Evolutionary conservation across 2,329 filamentous ascomycete genomes (phyloP).

Genomic region (Calonectria crousiana): DNA sequence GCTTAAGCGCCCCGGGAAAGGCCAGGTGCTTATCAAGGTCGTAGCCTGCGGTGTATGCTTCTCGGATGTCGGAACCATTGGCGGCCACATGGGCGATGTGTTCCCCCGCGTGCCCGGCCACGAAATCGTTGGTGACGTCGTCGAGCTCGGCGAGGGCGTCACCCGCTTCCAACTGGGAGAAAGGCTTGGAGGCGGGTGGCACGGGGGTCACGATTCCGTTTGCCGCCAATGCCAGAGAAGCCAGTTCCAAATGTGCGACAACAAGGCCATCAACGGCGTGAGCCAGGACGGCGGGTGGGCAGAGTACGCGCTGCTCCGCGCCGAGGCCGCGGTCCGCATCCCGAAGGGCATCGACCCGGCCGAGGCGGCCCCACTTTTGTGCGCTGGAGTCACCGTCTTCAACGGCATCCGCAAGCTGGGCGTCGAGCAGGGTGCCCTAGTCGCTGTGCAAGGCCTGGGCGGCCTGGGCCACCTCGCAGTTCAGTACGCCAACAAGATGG

Average conservation of each 20-base stretch:
- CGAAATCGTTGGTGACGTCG: conserved; percentile 77
- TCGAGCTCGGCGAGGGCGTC: conserved; percentile 68
- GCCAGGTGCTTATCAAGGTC: conserved; percentile 77
- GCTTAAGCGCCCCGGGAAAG: conserved; percentile 66
- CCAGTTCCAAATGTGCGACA: conserved; percentile 77
- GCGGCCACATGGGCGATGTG: conserved; percentile 64
- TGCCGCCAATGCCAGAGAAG: conserved; percentile 75
- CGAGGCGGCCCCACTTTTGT: conserved; percentile 70
- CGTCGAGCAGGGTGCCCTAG: conserved; percentile 63
- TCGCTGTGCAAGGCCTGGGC: conserved; percentile 77
- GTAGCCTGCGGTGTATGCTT: conserved; percentile 80
- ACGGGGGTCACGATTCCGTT: conserved; percentile 67
- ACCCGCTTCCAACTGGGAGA: conserved; percentile 73
- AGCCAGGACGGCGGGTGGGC: conserved; percentile 75
- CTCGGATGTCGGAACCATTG: conserved; percentile 64
- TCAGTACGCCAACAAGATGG: conserved; percentile 82
- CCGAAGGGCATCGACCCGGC: conserved; percentile 65
- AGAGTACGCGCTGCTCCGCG: conserved; percentile 71
- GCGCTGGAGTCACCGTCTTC: conserved; percentile 75
- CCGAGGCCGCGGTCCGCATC: conserved; percentile 70
- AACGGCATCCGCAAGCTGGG: conserved; percentile 68
- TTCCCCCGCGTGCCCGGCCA: conserved; percentile 77
- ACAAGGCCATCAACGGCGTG: conserved; percentile 73
- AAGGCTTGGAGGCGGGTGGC: conserved; percentile 67
- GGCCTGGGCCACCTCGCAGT: conserved; percentile 83